Percentiles rank a stretch among this genome's conserved stretches.
These are phyloP conservation scores for Agapanthus africanus DNA, from an alignment of 106 monocot genomes.

Conservation along the genomic window DNA sequence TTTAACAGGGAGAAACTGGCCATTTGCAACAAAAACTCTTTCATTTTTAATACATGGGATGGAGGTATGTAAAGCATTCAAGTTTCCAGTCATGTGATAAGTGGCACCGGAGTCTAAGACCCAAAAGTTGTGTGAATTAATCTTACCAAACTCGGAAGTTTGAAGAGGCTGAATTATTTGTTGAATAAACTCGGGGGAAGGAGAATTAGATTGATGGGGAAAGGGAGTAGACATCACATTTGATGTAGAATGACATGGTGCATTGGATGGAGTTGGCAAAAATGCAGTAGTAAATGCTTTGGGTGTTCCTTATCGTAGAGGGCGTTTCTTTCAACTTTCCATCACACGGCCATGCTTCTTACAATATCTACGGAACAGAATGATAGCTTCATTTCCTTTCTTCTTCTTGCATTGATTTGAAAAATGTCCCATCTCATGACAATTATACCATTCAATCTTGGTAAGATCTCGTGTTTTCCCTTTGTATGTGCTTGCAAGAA, in stretches of 20 bases:
- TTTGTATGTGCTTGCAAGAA: too few relatives aligned
- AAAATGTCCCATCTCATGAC: too few relatives aligned
- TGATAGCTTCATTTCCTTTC: background rate
- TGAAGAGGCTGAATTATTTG: slow-evolving; percentile 6
- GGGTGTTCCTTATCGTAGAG: background rate
- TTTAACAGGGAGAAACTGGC: slow-evolving; percentile 2
- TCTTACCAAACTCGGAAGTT: slow-evolving; percentile 6
- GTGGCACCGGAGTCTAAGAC: slow-evolving; percentile 5
- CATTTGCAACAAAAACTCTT: slow-evolving; percentile 8
- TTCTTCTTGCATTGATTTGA: too few relatives aligned
- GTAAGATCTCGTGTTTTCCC: too few relatives aligned
- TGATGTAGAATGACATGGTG: too few relatives aligned
- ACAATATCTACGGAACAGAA: slow-evolving; percentile 8
- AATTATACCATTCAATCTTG: too few relatives aligned
- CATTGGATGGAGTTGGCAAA: slow-evolving; percentile 10
- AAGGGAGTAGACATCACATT: too few relatives aligned
- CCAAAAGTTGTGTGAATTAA: too few relatives aligned
- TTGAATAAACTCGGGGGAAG: too few relatives aligned
- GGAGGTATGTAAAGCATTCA: background rate
- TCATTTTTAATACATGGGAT: background rate
- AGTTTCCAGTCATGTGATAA: slow-evolving; percentile 5
- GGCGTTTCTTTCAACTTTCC: slow-evolving; percentile 5
- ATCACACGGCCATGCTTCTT: slow-evolving; percentile 15
- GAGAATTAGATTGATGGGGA: too few relatives aligned
- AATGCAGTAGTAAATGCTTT: too few relatives aligned